Evolutionary conservation across 495 filamentous ascomycete genomes (phyloP).

Genomic region (Sporormia fimetaria): DNA sequence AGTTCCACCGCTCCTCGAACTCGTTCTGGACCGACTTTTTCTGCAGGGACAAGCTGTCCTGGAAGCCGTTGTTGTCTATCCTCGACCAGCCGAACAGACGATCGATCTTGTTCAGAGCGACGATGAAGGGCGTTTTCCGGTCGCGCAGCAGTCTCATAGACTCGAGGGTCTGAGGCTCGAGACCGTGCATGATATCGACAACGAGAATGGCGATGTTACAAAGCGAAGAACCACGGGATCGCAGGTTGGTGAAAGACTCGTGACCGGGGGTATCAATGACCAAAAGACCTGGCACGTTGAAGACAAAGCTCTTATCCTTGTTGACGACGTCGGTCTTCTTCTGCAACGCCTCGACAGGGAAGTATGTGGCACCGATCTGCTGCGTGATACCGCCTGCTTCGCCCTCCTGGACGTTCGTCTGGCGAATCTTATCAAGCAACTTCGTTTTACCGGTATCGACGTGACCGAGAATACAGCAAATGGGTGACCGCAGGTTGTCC

Average conservation of each 20-base stretch:
- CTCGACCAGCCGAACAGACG: constrained; percentile 97
- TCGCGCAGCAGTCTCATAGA: constrained; percentile 92
- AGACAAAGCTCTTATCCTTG: constrained; percentile 77
- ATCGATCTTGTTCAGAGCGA: constrained; percentile 99
- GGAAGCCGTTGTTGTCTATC: constrained; percentile 96
- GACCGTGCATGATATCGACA: constrained; percentile 99
- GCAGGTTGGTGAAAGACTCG: constrained; percentile 98
- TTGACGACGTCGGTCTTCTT: constrained; percentile 92
- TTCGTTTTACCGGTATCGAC: constrained; percentile 99
- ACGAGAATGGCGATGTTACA: constrained; percentile 99
- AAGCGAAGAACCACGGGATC: constrained; percentile 89
- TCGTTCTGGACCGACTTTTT: constrained; percentile 91
- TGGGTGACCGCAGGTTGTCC: constrained; percentile 91
- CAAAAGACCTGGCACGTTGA: constrained; percentile 94
- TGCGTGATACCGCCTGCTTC: constrained; percentile 99
- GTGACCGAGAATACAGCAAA: constrained; percentile 99
- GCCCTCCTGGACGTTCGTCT: constrained; percentile 98
- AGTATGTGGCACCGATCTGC: constrained; percentile 99
- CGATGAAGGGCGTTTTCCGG: constrained; percentile 94
- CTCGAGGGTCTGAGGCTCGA: constrained; percentile 95
- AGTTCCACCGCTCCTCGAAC: constrained; percentile 79
- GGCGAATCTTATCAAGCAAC: constrained; percentile 93
- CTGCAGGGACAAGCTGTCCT: constrained; percentile 78
- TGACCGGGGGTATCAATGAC: constrained; percentile 99
- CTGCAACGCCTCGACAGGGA: constrained; percentile 86